phyloP scores from a whole-genome alignment of 225 moss, liverwort and hornwort genomes.

The Pleurozium schreberi region DNA sequence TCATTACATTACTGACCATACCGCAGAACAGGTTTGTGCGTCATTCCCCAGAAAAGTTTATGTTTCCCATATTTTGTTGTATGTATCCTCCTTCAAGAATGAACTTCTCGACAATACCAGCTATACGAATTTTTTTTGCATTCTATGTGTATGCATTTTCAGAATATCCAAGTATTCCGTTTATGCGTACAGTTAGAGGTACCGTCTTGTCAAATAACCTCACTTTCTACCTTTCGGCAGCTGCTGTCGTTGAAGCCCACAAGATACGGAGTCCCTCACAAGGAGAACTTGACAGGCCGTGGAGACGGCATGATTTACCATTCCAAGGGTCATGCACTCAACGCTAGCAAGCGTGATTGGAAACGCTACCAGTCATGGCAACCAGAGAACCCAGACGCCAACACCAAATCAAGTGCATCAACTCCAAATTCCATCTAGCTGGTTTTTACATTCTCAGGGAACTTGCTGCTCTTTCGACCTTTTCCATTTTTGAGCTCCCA shows the following conservation, averaged over 20 bases:
- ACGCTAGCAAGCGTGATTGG: constrained; percentile 75
- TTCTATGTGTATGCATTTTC: background rate
- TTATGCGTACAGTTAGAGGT: background rate
- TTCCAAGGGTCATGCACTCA: constrained; percentile 86
- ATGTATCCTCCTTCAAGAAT: background rate
- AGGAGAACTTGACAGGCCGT: constrained; percentile 76
- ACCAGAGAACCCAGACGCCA: constrained; percentile 30
- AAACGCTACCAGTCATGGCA: constrained; percentile 78
- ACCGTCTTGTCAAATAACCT: background rate
- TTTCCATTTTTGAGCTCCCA: background rate
- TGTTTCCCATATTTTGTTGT: background rate
- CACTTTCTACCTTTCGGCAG: constrained; percentile 11
- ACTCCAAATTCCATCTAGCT: constrained; percentile 15
- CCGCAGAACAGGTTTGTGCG: constrained; percentile 49
- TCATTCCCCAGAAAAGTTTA: background rate
- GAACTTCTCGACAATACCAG: background rate
- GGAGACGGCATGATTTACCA: constrained; percentile 81
- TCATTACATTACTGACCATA: constrained; percentile 72
- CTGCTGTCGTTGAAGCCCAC: constrained; percentile 66
- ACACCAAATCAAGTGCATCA: constrained; percentile 12
- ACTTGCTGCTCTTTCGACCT: background rate
- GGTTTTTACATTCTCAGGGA: background rate
- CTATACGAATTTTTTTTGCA: background rate
- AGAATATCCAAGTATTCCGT: background rate
- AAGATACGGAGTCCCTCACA: constrained; percentile 74